Evolutionary conservation across 2,329 filamentous ascomycete species (phyloP).

Genomic region (Coleophoma crateriformis): DNA sequence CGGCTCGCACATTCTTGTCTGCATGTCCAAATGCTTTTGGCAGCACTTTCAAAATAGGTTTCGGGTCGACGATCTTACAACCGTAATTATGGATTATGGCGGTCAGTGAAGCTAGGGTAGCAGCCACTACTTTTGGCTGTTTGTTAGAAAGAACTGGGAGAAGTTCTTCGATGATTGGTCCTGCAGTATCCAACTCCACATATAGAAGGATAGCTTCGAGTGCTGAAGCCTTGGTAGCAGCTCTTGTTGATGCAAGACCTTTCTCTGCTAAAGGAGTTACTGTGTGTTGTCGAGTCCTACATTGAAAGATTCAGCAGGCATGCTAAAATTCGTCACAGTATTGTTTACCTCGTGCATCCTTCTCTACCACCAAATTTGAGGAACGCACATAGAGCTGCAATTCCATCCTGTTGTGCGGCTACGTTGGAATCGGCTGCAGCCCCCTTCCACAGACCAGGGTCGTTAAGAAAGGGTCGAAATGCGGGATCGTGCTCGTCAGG

Average conservation of each 20-base stretch:
- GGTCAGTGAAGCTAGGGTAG: conserved; percentile 69
- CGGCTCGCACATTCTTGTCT: conserved; percentile 95
- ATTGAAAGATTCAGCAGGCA: no score
- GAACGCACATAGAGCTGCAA: conserved; percentile 83
- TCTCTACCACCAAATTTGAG: conserved; percentile 84
- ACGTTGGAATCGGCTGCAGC: conserved; percentile 94
- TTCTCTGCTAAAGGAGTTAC: conserved; percentile 84
- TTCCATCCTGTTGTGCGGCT: conserved; percentile 89
- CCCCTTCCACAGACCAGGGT: conserved; percentile 83
- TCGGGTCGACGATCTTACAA: conserved; percentile 89
- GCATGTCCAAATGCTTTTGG: conserved; percentile 93
- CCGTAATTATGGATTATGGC: conserved; percentile 91
- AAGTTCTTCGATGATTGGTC: conserved; percentile 84
- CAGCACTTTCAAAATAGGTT: conserved; percentile 79
- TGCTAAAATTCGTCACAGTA: background rate
- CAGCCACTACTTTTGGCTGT: conserved; percentile 81
- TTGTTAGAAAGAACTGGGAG: conserved; percentile 80
- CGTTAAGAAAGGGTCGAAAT: conserved; percentile 82
- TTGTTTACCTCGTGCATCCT: conserved; percentile 59
- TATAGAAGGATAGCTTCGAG: conserved; percentile 84
- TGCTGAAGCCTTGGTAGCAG: conserved; percentile 81
- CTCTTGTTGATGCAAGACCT: conserved; percentile 79
- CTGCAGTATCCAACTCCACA: conserved; percentile 82
- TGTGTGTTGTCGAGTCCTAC: conserved; percentile 67
- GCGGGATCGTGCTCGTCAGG: conserved; percentile 80